Base-by-base conservation (phyloP, 2,329 filamentous ascomycete genomes). In the Trichoderma sp. region DNA sequence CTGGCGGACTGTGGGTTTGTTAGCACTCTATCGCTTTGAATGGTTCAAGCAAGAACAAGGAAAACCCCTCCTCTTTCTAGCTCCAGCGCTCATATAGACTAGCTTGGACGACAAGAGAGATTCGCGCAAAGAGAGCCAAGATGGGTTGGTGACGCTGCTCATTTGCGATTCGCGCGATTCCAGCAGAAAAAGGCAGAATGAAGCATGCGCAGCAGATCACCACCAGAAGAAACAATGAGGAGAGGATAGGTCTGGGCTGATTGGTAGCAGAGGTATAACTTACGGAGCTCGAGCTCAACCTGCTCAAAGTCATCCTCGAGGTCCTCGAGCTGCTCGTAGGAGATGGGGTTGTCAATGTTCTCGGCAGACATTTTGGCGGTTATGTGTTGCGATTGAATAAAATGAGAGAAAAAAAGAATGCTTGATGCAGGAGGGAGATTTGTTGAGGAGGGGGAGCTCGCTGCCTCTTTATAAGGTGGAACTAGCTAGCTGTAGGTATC, bases 251-350 rank as follows among this genome's bases (percentile, higher is more conserved):
- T 7, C 4, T 33, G 6, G 55, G 19, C 21, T 31, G 52, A 27
- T 21, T n/a, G 0, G 40, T 19, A 27, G 19, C 11, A 37, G 53
- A 40, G 55, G 64, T 86, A 90, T 78, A 35, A 87, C 91, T 79
- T 85, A 97, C 94, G 86, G 76, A 96, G 90, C 79, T 97, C 91
- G 43, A 90, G 85, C 81, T 97, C 94, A 43, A 89, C 89, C 75
- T 94, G 88, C 70, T 94, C 90, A 76, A 97, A 97, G 72, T 96
- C 91, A 74, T 89, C 86, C 84, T 97, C 93, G 72, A 97, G 85
- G 69, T 91, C 87, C 70, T 89, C 87, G 72, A 98, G 89, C 79
- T 95, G 88, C 80, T 93, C 91, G 80, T 93, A 94, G 70, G 86
- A 87, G 71, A 91, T 81, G 70, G 80, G 73, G 70, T 81, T 82